Conservation (phyloP, 495 filamentous ascomycete genomes). For the Geopyxis carbonaria region DNA sequence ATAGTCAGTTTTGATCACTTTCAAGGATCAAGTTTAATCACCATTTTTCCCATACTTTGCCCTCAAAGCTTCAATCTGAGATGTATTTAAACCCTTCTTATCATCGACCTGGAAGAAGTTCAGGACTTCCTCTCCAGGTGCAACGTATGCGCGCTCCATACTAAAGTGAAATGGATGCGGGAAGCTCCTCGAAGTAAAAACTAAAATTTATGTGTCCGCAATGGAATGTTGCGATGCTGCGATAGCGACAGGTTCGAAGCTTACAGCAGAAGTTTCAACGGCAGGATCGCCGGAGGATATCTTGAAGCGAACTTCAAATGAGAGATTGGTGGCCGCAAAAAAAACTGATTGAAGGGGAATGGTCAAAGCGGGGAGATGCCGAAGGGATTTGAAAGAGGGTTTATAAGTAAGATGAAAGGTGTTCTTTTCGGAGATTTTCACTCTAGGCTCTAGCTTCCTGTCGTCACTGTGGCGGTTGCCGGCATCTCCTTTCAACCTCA, state of each 20-base stretch:
- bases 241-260: background rate
- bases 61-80: conserved; percentile 45
- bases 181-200: conserved; percentile 1
- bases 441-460: too few relatives aligned
- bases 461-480: too few relatives aligned
- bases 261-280: background rate
- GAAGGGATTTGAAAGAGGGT: background rate
- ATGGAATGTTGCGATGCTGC: background rate
- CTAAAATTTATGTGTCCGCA: background rate
- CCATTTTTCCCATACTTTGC: conserved; percentile 71
- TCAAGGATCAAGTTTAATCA: conserved; percentile 32
- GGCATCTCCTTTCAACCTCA: too few relatives aligned
- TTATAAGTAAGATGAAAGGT: too few relatives aligned
- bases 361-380: background rate
- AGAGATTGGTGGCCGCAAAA: background rate
- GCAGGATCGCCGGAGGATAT: background rate
- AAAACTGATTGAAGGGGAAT: background rate
- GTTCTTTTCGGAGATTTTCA: too few relatives aligned
- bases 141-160: conserved; percentile 72
- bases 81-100: conserved; percentile 47
- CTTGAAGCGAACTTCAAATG: background rate
- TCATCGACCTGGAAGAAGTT: conserved; percentile 53
- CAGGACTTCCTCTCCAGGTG: conserved; percentile 50
- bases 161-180: conserved; percentile 8
- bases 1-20: conserved; percentile 10